A percentile compares a stretch with the other conserved stretches of the same genome.
These are phyloP conservation scores for Aspergillus versicolor DNA, from an alignment of 2,329 filamentous ascomycete genomes.

Conservation along the genomic window DNA sequence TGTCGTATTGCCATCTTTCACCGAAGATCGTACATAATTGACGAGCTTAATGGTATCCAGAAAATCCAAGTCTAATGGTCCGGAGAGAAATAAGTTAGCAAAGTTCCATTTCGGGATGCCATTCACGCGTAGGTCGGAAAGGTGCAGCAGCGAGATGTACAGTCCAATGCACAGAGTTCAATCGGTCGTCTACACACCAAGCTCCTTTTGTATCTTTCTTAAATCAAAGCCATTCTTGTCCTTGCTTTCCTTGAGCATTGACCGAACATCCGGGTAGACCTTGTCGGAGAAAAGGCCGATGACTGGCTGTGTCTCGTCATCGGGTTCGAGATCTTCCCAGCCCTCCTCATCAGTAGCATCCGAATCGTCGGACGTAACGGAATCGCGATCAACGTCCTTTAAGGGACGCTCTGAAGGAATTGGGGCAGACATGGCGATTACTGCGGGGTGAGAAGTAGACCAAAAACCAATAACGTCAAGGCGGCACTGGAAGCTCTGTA, in stretches of 20 bases:
- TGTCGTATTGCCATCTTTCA: slow-evolving; percentile 44
- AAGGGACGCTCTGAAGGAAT: slow-evolving; percentile 20
- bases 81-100: slow-evolving; percentile 19
- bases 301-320: slow-evolving; percentile 62
- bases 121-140: slow-evolving; percentile 10
- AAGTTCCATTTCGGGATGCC: neutral
- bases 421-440: slow-evolving; percentile 30
- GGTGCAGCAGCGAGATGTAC: slow-evolving; percentile 11
- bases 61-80: slow-evolving; percentile 62
- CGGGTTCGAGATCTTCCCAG: slow-evolving; percentile 62
- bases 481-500: neutral
- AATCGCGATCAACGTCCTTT: slow-evolving; percentile 26
- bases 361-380: slow-evolving; percentile 41
- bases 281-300: slow-evolving; percentile 68
- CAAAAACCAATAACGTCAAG: neutral
- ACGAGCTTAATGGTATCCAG: slow-evolving; percentile 71
- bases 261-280: slow-evolving; percentile 61
- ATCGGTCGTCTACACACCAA: slow-evolving; percentile 41
- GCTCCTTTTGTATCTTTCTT: slow-evolving; percentile 54
- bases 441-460: neutral
- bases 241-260: slow-evolving; percentile 69
- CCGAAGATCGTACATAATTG: slow-evolving; percentile 61
- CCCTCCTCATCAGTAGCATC: slow-evolving; percentile 52
- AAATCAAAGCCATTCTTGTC: slow-evolving; percentile 68
- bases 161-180: slow-evolving; percentile 5